Evolutionary conservation across 441 rosid species (phyloP).

Genomic region (Arabidopsis hybrid): DNA sequence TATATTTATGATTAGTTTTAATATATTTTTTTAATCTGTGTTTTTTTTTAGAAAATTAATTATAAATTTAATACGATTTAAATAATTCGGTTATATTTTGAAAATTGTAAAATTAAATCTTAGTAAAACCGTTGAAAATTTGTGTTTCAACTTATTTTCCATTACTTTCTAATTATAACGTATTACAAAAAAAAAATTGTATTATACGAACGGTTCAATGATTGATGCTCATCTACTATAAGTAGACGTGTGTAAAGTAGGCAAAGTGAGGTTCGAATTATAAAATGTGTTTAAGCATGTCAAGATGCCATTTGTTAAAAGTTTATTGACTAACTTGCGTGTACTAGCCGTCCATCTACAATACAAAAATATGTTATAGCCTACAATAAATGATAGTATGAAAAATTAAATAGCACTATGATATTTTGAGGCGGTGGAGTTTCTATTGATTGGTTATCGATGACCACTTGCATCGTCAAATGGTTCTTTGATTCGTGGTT

Average conservation of each 20-base stretch:
- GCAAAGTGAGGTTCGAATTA: slow-evolving; percentile 3
- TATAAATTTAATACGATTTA: no score
- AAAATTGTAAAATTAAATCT: no score
- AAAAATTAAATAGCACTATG: background rate
- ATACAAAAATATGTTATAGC: background rate
- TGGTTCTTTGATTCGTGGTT: slow-evolving; percentile 34
- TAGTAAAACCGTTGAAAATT: no score
- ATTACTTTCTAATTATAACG: background rate
- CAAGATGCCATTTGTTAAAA: slow-evolving; percentile 12
- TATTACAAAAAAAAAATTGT: no score
- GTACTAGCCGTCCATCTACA: background rate
- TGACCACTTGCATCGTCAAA: slow-evolving; percentile 28
- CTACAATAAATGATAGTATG: no score
- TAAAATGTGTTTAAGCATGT: slow-evolving; percentile 29
- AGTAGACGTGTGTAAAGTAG: background rate
- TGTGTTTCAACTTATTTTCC: no score
- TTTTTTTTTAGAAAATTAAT: no score
- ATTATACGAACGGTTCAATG: background rate
- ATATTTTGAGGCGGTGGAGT: slow-evolving; percentile 35
- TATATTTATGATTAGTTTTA: no score
- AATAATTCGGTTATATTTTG: no score
- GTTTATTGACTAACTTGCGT: background rate
- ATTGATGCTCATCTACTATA: background rate
- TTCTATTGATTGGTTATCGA: slow-evolving; percentile 22
- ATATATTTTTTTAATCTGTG: no score